Evolutionary conservation across 2,329 filamentous ascomycete genomes (phyloP), one percentile per base, ranked within the genome.

Genomic region (Chaetomium sp.): DNA sequence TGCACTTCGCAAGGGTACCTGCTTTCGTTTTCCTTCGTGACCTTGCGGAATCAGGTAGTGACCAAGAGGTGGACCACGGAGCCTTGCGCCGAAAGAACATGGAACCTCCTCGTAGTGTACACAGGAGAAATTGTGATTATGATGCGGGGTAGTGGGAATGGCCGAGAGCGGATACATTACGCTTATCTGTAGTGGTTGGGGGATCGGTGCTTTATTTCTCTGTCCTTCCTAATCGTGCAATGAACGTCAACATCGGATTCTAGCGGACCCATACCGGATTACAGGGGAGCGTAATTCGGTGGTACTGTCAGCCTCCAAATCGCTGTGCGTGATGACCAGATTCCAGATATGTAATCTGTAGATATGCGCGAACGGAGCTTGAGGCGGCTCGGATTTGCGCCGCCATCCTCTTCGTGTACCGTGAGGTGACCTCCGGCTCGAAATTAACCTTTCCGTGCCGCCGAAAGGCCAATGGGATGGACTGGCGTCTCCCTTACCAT

Each of bases 61-160:
- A 42, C 4, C 19, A 4, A 42, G 35, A 8, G 19, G 7, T 47
- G 35, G 50, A 55, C 50, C 50, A 38, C 51, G 31, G n/a, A 31
- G 51, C 50, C 27, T 62, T 45, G 60, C 53, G 53, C 31, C 27
- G 29, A 19, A 42, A 23, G 29, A 21, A 35, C 29, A 29, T 29
- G 27, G 27, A 19, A 55, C 21, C 9, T n/a, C n/a, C n/a, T n/a
- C n/a, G n/a, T n/a, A n/a, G n/a, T n/a, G n/a, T 23, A 29, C 27
- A 29, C 6, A 29, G 27, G n/a, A 16, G 49, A 42, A 25, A 42
- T 6, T 27, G 45, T 61, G 51, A 61, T 27, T 19, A 21, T 21
- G 59, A 62, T 56, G 59, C 59, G 59, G 59, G 59, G 59, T 42
- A 25, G 25, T 21, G 19, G 49, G 49, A 21, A 53, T 16, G 25